Conservation (phyloP, 2,329 filamentous ascomycete genomes). For the Pseudogymnoascus sp. region DNA sequence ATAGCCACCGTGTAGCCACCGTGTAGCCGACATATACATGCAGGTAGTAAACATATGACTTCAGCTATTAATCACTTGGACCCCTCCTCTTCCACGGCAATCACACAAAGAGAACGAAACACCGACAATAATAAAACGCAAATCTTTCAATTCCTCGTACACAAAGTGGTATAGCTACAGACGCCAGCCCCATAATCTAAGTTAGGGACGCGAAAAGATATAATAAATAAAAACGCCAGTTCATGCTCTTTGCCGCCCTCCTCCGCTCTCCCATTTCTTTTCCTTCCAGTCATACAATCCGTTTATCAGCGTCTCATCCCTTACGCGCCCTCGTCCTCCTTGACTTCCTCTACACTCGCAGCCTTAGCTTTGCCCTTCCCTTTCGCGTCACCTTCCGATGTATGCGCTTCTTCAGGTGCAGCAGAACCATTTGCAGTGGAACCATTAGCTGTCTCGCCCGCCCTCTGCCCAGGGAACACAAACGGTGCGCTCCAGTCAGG, state of each 20-base stretch:
- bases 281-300: conserved; percentile 5
- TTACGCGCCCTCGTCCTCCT: background rate
- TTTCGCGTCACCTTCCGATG: background rate
- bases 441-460: background rate
- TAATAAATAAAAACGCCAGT: background rate
- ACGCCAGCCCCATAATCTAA: conserved; percentile 7
- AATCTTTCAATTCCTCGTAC: conserved; percentile 8
- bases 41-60: background rate
- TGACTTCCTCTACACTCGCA: background rate
- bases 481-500: background rate
- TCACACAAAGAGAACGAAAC: background rate
- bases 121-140: background rate
- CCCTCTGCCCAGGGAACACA: background rate
- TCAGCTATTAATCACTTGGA: background rate
- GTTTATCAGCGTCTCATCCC: background rate
- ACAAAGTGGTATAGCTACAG: conserved; percentile 9
- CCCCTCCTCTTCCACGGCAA: background rate
- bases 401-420: background rate
- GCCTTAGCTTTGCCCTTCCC: background rate
- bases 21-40: background rate
- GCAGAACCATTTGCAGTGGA: background rate
- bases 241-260: background rate
- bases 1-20: background rate
- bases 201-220: conserved; percentile 3
- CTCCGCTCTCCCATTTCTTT: background rate